Evolutionary conservation across 2,329 filamentous ascomycete genomes (phyloP), one percentile per base, ranked within the genome.

Genomic region (Biscogniauxia sp.): DNA sequence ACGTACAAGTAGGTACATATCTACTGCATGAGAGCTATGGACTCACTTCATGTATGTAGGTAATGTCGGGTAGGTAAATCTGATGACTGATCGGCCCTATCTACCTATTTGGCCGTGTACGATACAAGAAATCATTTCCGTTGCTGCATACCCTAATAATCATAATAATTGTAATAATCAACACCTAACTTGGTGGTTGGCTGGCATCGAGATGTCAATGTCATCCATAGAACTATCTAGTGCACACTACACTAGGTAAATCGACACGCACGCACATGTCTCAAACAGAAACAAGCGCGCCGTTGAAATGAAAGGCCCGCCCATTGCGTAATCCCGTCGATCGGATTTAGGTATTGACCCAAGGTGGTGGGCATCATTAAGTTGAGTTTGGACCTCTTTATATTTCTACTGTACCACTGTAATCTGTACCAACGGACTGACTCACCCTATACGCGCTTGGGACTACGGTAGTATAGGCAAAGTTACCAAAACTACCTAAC

Each of bases 111-210:
- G 58, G 59, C 63, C 62, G 61, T 63, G 65, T 59, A 66, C 62
- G 59, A 64, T 57, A 56, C 55, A 58, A 59, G 58, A 58, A 63
- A 57, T 67, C 65, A 67, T 67, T 58, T 67, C 65, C 64, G 65
- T 63, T 45, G 54, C 61, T 64, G 64, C 49, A 57, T 57, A 26
- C 26, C 20, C 25, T 45, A 45, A 45, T 45, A 45, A 45, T 32
- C 28, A 25, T 11, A 19, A 11, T 53, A 15, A 26, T 26, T 23
- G 61, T 64, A 61, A 57, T 41, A 58, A 55, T 51, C 20, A 57
- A 20, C 25, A 57, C 53, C 50, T 11, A 58, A 63, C 49, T 45
- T 61, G 50, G 61, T 53, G 57, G 45, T 53, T 23, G 2, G 50
- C 54, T 45, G 37, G 6, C 37, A 45, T 45, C 17, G 13, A 53